Evolutionary conservation across 202 grass and related monocot species (phyloP), one percentile per base, ranked within the genome.

Genomic region (Bolboschoenoplectus hybrid): DNA sequence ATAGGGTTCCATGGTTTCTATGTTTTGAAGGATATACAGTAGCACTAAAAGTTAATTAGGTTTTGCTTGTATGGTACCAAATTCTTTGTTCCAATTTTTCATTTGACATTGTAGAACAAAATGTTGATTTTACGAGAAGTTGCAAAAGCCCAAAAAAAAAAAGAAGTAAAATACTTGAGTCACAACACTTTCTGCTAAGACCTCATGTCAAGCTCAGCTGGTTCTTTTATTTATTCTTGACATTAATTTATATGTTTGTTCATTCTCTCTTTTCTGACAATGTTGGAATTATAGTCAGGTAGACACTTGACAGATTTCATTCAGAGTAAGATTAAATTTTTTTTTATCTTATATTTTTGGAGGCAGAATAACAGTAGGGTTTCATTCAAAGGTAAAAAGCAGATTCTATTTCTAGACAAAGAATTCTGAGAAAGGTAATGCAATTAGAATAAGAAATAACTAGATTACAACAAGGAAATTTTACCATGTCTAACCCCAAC

Each of bases 391-490:
- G 4, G 9, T n/a, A 14, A 80, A 61, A 60, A 58, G 53, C 16
- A 43, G 35, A 80, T 43, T 80, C 0, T 52, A 43, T 35, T 43
- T 80, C 0, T 52, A 43, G 53, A 55, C 6, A 10, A 26, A 57
- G 74, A 19, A 61, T 43, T 9, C 36, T 80, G 35, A 80, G 53
- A 60, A 80, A 80, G 53, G 53, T 60, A 80, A 80, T 61, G 53
- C 53, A 80, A 80, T 80, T 80, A 61, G 75, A 82, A 84, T 38
- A 71, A 55, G 38, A 57, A 84, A 84, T 47, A 84, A 71, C 47
- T 69, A 84, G 82, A 71, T 69, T 84, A 84, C 82, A 71, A 58
- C 35, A 84, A 84, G 82, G 82, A 84, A 84, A 84, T 84, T 68
- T 84, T 69, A 84, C 82, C 64, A 84, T 84, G 43, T 84, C 82